Conservation (phyloP, 768 basidiomycete genomes). For the Naganishia friedmannii region DNA sequence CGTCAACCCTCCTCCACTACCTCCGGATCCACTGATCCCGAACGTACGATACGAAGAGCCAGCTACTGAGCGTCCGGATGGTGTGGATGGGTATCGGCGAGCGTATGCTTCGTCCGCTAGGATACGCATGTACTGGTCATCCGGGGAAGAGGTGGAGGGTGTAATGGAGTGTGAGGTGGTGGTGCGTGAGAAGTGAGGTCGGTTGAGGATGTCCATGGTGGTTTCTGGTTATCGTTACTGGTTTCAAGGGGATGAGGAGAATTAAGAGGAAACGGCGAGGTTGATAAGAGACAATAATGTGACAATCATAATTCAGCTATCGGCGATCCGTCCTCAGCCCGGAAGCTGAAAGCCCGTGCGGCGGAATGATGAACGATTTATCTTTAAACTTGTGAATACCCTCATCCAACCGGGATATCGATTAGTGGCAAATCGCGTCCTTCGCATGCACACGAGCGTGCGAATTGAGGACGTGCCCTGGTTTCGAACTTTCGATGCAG, state of each 20-base stretch:
- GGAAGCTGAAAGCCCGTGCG: too few species aligned
- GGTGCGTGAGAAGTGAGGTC: not conserved
- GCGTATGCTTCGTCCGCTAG: not conserved
- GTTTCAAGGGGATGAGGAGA: too few species aligned
- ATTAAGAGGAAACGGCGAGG: not conserved
- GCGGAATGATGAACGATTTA: too few species aligned
- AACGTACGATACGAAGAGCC: not conserved
- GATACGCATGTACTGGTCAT: not conserved
- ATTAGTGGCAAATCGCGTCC: conserved; percentile 26
- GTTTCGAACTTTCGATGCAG: too few species aligned
- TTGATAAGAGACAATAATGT: not conserved
- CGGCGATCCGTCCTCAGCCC: too few species aligned
- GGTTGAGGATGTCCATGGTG: not conserved
- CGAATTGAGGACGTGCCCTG: conserved; percentile 19
- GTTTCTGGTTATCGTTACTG: too few species aligned
- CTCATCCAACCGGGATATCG: conserved; percentile 14
- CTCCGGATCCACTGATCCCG: not conserved
- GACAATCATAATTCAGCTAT: too few species aligned
- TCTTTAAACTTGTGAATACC: not conserved
- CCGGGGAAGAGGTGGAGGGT: not conserved
- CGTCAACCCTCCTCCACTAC: not conserved
- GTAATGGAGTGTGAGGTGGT: not conserved
- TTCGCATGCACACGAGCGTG: conserved; percentile 11
- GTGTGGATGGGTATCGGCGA: not conserved
- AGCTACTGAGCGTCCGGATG: not conserved